Base-by-base conservation (phyloP, 2,329 filamentous ascomycete genomes). In the Botrytis galanthina region DNA sequence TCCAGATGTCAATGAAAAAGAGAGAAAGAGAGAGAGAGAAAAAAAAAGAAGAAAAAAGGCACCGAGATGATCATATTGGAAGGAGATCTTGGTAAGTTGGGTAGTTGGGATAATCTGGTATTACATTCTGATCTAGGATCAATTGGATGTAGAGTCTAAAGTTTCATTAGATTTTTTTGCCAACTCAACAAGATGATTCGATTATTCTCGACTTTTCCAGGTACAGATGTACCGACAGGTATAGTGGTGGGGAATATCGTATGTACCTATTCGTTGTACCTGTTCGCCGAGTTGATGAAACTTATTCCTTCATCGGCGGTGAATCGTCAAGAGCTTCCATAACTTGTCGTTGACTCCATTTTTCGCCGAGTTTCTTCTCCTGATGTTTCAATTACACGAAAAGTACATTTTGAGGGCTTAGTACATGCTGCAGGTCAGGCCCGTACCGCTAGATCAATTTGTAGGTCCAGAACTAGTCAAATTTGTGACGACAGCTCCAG, bases 251-350 rank as follows among this genome's bases (percentile, higher is more conserved):
- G 39, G 68, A 60, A 61, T 59, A 32, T n/a, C 18, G 32, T 26
- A n/a, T 42, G 18, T 57, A 42, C 66, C 48, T 68, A 37, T 57
- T 57, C 66, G 66, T 44, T 72, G 60, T 57, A 72, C 46, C 60
- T 46, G 61, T 67, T 72, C 70, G 70, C 70, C 70, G 70, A 72
- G 70, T 72, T 64, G 70, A 51, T n/a, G 32, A 72, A 44, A 62
- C 61, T n/a, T 68, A 32, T 57, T 68, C 29, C 48, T 29, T 57
- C 35, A 32, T 22, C n/a, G 37, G 48, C 48, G 66, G 66, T 69
- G 66, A 57, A 57, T 42, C 37, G 18, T 57, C 66, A 26, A 26
- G n/a, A n/a, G 66, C 60, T 46, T 37, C 61, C 61, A 57, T 64
- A 39, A 51, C 59, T 64, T 44, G 44, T 66, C 16, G 57, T 37